Percentiles rank a stretch among this genome's conserved stretches.
These are phyloP conservation scores for Colletotrichum siamense DNA, from an alignment of 2,329 filamentous ascomycete genomes.

Conservation along the genomic window DNA sequence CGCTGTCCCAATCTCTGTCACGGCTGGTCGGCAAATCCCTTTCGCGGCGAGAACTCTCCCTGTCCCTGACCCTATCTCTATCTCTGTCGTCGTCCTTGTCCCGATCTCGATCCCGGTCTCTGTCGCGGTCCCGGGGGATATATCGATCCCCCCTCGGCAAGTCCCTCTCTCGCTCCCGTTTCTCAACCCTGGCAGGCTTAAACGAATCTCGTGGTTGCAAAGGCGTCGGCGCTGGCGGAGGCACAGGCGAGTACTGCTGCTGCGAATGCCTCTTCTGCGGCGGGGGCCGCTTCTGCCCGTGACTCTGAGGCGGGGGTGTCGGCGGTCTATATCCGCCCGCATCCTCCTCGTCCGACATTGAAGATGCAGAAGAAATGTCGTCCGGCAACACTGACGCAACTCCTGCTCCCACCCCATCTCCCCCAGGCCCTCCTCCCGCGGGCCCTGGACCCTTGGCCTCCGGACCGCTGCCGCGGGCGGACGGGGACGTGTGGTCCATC, in stretches of 20 bases:
- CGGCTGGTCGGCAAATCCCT: background rate
- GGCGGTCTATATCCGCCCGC: constrained; percentile 11
- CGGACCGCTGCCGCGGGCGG: constrained; percentile 6
- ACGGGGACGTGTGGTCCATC: constrained; percentile 1
- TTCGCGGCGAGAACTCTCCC: background rate
- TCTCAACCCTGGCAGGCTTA: background rate
- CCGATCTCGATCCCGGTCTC: background rate
- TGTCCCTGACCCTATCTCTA: constrained; percentile 11
- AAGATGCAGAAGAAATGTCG: background rate
- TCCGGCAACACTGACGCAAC: background rate
- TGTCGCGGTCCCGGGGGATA: background rate
- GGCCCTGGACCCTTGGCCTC: background rate
- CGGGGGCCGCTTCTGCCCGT: background rate
- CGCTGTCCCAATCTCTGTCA: constrained; percentile 1
- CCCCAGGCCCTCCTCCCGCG: background rate
- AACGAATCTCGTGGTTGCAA: background rate
- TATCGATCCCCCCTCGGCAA: constrained; percentile 1
- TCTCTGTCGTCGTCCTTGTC: constrained; percentile 17
- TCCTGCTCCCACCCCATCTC: background rate
- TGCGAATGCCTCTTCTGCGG: background rate
- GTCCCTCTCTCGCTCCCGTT: constrained; percentile 1
- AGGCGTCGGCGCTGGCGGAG: background rate
- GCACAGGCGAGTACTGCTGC: background rate
- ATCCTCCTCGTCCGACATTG: constrained; percentile 15
- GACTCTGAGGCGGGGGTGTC: constrained; percentile 7